Evolutionary conservation across 306 rosid genomes (phyloP), one percentile per base, ranked within the genome.

Genomic region (Argentina anserina): DNA sequence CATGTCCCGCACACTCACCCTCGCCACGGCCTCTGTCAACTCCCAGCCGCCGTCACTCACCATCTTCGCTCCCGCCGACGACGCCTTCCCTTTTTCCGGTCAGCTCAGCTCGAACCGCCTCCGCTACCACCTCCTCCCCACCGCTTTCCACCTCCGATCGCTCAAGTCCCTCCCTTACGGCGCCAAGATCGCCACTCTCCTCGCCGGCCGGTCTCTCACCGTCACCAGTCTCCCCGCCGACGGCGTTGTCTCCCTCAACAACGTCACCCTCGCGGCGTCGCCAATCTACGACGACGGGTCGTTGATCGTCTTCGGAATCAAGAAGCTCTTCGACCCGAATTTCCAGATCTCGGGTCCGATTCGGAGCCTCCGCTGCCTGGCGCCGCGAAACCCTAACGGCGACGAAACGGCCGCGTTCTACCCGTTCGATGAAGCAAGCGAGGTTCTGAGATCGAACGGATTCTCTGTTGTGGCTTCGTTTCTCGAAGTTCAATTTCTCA

Each of bases 141-240:
- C 63, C 45, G 73, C 87, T 45, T 87, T 85, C 81, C 67, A 86
- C 15, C 66, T 72, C 69, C 77, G 74, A 15, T 71, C 82, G 71
- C 86, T 89, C 76, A 58, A 56, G 28, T 81, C 87, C 37, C 87
- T 89, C 14, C 92, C 92, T 11, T 66, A 23, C 58, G 90, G 92
- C 23, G 90, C 90, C 76, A 76, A 67, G 75, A 82, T 87, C 74
- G 42, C 85, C 28, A 87, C 92, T 1, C 72, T 85, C 37, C 87
- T 84, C 53, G 43, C 75, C 3, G 58, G 67, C 36, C 81, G 80
- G 40, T 74, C 80, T 69, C 81, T 89, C 60, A 65, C 76, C 53
- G 65, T 85, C 73, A 85, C 92, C 42, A 61, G 72, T 5, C 2
- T 45, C 2, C 46, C 50, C 0, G 7, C 28, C 29, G 71, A 41